A percentile compares a stretch with the other conserved stretches of the same genome.
Conservation (phyloP, 768 basidiomycete genomes). For the Kwoniella shandongensis region DNA sequence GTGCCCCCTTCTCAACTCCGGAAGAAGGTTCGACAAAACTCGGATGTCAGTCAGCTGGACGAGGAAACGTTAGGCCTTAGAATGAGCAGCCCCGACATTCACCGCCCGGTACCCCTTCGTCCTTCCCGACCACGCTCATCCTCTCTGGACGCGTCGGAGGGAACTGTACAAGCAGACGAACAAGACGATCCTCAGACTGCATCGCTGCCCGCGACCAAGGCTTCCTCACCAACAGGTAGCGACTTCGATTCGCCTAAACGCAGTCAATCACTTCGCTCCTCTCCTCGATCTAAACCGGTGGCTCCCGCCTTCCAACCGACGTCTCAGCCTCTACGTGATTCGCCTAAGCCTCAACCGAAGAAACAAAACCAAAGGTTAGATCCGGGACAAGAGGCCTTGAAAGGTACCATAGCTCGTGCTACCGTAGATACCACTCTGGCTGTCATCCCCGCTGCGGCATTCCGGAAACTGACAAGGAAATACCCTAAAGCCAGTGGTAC, state of each 20-base stretch:
- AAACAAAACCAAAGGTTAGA: not conserved
- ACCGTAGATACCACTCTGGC: conserved; percentile 91
- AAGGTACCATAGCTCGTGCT: conserved; percentile 72
- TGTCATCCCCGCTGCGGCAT: conserved; percentile 98
- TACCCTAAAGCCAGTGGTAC: conserved; percentile 96
- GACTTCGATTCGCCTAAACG: not conserved
- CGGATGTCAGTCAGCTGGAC: conserved; percentile 51
- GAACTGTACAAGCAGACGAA: not conserved
- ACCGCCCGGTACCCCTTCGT: not conserved
- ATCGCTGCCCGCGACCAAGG: conserved; percentile 21
- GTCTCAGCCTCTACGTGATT: conserved; percentile 10
- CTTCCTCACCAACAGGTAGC: conserved; percentile 11
- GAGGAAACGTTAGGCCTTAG: conserved; percentile 20
- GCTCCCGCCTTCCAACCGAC: conserved; percentile 2
- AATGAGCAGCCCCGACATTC: conserved; percentile 17
- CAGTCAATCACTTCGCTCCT: conserved; percentile 16
- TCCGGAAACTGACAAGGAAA: conserved; percentile 87
- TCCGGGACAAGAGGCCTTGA: conserved; percentile 24
- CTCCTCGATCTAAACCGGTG: conserved; percentile 7
- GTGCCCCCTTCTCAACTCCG: not conserved
- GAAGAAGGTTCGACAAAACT: conserved; percentile 34
- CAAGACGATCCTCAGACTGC: not conserved
- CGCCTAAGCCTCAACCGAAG: not conserved
- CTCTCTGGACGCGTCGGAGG: not conserved
- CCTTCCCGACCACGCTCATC: conserved; percentile 7